phyloP scores from a whole-genome alignment of 2,329 filamentous ascomycete species.

The Knoxdaviesia capensis region DNA sequence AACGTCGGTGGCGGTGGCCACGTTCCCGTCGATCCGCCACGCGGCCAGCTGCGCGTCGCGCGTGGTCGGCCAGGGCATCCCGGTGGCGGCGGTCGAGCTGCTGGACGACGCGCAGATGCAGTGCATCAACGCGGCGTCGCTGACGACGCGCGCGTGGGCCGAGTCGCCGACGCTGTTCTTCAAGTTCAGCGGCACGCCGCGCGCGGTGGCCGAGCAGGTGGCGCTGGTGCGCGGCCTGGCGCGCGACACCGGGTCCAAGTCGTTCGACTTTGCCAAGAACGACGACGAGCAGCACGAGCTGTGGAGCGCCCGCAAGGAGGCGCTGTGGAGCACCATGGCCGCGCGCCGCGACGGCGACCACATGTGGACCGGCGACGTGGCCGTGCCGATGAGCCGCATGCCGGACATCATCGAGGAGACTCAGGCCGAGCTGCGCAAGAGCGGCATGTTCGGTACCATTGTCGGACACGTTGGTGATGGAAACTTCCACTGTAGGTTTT shows the following conservation, averaged over 20 bases:
- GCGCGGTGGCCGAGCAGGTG: slow-evolving; percentile 61
- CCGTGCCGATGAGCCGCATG: slow-evolving; percentile 57
- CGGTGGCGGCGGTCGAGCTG: slow-evolving; percentile 81
- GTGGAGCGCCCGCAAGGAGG: slow-evolving; percentile 71
- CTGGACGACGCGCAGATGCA: slow-evolving; percentile 81
- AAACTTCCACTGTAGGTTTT: slow-evolving; percentile 45
- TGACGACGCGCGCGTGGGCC: slow-evolving; percentile 45
- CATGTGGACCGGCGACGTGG: slow-evolving; percentile 75
- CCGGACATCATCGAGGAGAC: slow-evolving; percentile 63
- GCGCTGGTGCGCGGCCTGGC: slow-evolving; percentile 43
- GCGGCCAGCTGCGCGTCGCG: slow-evolving; percentile 63
- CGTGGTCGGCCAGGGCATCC: slow-evolving; percentile 64
- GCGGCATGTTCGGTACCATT: slow-evolving; percentile 26
- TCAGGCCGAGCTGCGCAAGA: slow-evolving; percentile 20
- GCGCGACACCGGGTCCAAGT: slow-evolving; percentile 37
- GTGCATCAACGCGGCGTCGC: slow-evolving; percentile 44
- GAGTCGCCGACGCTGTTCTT: slow-evolving; percentile 65
- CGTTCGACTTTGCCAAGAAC: slow-evolving; percentile 59
- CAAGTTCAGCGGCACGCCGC: slow-evolving; percentile 58
- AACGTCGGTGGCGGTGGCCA: slow-evolving; percentile 59
- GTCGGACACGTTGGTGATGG: slow-evolving; percentile 61
- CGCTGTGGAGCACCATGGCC: slow-evolving; percentile 62
- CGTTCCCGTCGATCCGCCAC: slow-evolving; percentile 36
- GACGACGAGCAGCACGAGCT: slow-evolving; percentile 54
- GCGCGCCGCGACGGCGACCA: slow-evolving; percentile 43